Conservation (phyloP, 495 filamentous ascomycete species). For the Hyaloscypha bicolor region DNA sequence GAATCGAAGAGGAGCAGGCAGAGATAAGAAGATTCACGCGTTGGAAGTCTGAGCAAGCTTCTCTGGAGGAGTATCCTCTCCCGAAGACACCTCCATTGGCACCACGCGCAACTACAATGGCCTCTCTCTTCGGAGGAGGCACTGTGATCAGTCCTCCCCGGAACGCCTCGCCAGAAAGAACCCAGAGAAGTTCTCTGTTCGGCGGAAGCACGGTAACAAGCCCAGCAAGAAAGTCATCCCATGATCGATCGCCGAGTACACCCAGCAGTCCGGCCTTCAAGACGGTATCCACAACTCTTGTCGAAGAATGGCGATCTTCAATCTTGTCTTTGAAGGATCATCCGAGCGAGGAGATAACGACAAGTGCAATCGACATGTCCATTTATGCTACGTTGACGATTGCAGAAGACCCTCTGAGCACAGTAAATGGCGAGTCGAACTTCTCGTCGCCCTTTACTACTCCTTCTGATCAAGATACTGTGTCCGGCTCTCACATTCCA, state of each 20-base stretch:
- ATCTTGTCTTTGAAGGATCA: constrained; percentile 56
- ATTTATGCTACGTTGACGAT: constrained; percentile 66
- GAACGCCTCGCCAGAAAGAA: constrained; percentile 25
- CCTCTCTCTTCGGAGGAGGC: constrained; percentile 44
- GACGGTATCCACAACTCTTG: constrained; percentile 21
- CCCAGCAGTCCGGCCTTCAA: constrained; percentile 17
- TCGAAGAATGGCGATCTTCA: constrained; percentile 65
- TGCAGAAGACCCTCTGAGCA: constrained; percentile 74
- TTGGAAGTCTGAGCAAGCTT: constrained; percentile 32
- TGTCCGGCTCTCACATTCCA: constrained; percentile 58
- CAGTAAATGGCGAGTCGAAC: constrained; percentile 54
- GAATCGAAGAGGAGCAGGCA: constrained; percentile 52
- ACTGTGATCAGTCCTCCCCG: constrained; percentile 23
- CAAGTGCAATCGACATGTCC: constrained; percentile 76
- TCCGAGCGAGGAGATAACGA: constrained; percentile 62
- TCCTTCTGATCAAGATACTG: constrained; percentile 42
- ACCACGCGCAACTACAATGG: constrained; percentile 29
- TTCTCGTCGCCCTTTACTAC: constrained; percentile 61
- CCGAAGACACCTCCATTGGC: constrained; percentile 32
- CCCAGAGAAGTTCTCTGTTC: constrained; percentile 18
- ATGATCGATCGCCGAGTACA: constrained; percentile 23
- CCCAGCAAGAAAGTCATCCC: constrained; percentile 14
- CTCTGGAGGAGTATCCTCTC: constrained; percentile 30
- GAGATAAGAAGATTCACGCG: constrained; percentile 35
- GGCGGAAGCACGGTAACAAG: constrained; percentile 32